Conservation (phyloP, 129 eudicot genomes). For the Centrapalus pauciflorus region DNA sequence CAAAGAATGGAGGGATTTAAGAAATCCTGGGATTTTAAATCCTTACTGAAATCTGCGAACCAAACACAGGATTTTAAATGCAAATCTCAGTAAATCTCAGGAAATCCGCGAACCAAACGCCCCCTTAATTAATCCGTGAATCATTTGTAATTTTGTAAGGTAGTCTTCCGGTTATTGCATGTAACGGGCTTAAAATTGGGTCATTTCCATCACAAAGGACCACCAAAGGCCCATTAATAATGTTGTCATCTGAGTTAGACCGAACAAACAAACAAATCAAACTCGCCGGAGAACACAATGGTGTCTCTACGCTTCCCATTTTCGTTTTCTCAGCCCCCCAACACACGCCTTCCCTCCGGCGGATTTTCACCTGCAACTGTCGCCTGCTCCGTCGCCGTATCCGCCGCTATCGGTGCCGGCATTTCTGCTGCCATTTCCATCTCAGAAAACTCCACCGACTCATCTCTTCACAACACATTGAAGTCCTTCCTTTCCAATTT, state of each 20-base stretch:
- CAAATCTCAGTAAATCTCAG: too few relatives aligned
- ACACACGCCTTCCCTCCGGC: conserved; percentile 20
- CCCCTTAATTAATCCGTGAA: too few relatives aligned
- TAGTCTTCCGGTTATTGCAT: too few relatives aligned
- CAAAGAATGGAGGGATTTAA: too few relatives aligned
- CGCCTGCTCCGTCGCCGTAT: conserved; percentile 51
- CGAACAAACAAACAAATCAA: background rate
- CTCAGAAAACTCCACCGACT: conserved; percentile 36
- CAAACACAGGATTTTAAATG: too few relatives aligned
- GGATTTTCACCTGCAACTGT: conserved; percentile 29
- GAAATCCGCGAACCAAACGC: too few relatives aligned
- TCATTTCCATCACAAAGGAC: background rate
- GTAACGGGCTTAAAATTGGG: background rate
- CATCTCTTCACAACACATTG: conserved; percentile 43
- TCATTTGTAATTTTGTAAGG: too few relatives aligned
- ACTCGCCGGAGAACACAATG: conserved; percentile 45
- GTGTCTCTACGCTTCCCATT: conserved; percentile 75
- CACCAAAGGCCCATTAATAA: background rate
- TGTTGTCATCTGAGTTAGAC: background rate
- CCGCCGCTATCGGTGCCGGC: conserved; percentile 41
- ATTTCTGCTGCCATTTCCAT: conserved; percentile 41
- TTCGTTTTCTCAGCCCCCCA: conserved; percentile 59
- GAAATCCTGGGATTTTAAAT: too few relatives aligned
- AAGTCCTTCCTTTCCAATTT: conserved; percentile 42
- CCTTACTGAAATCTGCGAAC: too few relatives aligned